Base-by-base conservation (phyloP, 2,329 filamentous ascomycete species). In the Penicillium sp. region DNA sequence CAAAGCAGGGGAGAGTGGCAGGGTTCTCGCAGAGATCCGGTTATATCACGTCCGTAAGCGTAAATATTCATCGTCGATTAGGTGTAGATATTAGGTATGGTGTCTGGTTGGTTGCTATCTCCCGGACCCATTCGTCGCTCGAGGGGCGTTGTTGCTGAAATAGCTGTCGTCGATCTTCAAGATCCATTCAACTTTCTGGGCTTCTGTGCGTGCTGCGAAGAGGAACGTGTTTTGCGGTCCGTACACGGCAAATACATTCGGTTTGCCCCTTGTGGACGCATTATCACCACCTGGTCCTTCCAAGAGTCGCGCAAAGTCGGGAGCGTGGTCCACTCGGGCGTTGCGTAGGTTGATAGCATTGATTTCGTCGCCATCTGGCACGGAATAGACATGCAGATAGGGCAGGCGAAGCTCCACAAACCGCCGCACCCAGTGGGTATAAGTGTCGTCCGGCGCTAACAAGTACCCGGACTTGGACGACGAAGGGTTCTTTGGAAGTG, bases 171-270 rank as follows among this genome's bases (percentile, higher is more conserved):
- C 95, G 69, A 99, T 92, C 72, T 91, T 90, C 77, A 96, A 86
- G 69, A 99, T 97, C 95, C 95, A 99, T 76, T 98, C 95, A 69
- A 93, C 90, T 83, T 97, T 97, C 77, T 97, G 93, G 53, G 89
- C 86, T 80, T 97, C 94, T 70, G 88, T 94, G 62, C 93, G 85
- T 26, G 93, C 91, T 15, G 93, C 92, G 76, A 99, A 98, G 46
- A 99, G 83, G 86, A 93, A 99, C 35, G 93, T 97, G 77, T 97
- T 97, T 76, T 95, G 91, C 63, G 90, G 91, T 47, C 92, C 94
- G 74, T 98, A 99, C 55, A 99, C 87, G 13, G 95, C 95, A 83
- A 97, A 99, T 46, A 98, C 91, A 67, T 91, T 90, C 4, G 88
- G 85, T 70, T 76, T 87, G 76, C 81, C 78, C 56, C 80, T 79